Evolutionary conservation across 2,329 filamentous ascomycete genomes (phyloP), one percentile per base, ranked within the genome.

Genomic region (Lizonia empirigonia): DNA sequence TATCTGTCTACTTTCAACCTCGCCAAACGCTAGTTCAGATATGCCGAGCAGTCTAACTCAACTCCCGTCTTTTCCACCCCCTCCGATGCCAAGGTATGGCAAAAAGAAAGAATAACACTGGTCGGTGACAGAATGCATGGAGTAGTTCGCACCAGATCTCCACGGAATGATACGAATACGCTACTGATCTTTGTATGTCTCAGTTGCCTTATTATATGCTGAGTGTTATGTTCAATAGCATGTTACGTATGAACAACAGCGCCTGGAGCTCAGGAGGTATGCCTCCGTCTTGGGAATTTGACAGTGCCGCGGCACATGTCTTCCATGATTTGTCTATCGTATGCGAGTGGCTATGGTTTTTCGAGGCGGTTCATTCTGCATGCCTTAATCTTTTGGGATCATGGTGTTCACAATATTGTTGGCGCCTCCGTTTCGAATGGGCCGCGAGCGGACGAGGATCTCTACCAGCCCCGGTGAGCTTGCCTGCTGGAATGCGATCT

Each of bases 1-100:
- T 15, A 18, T 37, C n/a, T 27, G 33, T 33, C 32, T 22, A 29
- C 26, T 34, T 8, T 19, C n/a, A 15, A 52, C 42, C 49, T 42
- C 42, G 29, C 42, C 38, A 32, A 26, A 37, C 5, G 4, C 32
- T 37, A 16, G 42, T 24, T 32, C n/a, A 24, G 20, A 15, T 39
- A 22, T 49, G 49, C 32, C 37, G 41, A 32, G 32, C 33, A 19
- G 37, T 33, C 16, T 22, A 27, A n/a, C 15, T 38, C 10, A n/a
- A 37, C 26, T 26, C 16, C 36, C 30, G 24, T 20, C 20, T 27
- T 2, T 37, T 22, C 27, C 49, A 38, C 20, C 9, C 20, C 9
- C 16, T 30, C 20, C 3, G 19, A 12, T 15, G 42, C 33, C 18
- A 37, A 29, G 33, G 5, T 9, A 16, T 8, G 37, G 26, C 22